These are phyloP conservation scores for Penicillium sp. DNA, from an alignment of 2,329 filamentous ascomycete genomes.

Conservation along the genomic window DNA sequence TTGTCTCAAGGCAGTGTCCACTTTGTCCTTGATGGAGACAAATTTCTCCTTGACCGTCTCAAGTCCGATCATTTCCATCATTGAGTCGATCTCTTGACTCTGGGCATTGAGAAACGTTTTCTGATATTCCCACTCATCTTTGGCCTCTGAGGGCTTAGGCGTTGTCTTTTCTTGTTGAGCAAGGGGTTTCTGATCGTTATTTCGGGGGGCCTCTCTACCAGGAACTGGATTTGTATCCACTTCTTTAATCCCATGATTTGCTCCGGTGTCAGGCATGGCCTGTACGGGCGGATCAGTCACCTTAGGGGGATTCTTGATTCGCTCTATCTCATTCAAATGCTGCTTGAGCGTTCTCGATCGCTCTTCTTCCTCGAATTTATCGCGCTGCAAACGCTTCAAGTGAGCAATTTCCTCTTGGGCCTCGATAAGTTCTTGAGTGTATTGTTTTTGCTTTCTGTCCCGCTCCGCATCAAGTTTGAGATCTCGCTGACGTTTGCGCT, in stretches of 20 bases:
- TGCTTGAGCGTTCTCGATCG: not conserved
- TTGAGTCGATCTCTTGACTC: slow-evolving; percentile 55
- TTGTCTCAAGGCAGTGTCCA: slow-evolving; percentile 61
- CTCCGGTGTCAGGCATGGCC: not conserved
- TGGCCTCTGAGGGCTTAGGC: slow-evolving; percentile 27
- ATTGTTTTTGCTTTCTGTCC: slow-evolving; percentile 19
- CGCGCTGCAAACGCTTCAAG: slow-evolving; percentile 17
- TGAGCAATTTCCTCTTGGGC: slow-evolving; percentile 22
- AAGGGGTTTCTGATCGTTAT: not conserved
- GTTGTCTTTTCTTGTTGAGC: not conserved
- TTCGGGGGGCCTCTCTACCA: not conserved
- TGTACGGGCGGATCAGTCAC: not conserved
- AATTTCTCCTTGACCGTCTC: slow-evolving; percentile 65
- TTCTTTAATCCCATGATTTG: not conserved
- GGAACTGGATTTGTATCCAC: not conserved
- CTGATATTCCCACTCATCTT: slow-evolving; percentile 58
- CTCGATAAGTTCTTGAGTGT: slow-evolving; percentile 22
- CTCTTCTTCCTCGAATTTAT: slow-evolving; percentile 16
- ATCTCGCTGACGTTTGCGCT: slow-evolving; percentile 51
- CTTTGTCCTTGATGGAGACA: slow-evolving; percentile 58
- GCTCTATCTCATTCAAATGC: not conserved
- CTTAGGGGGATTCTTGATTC: not conserved
- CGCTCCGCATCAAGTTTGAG: slow-evolving; percentile 38
- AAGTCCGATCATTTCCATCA: slow-evolving; percentile 70
- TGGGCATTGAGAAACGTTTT: slow-evolving; percentile 51